Conservation (phyloP, 129 eudicot species). For the Centaurea solstitialis region DNA sequence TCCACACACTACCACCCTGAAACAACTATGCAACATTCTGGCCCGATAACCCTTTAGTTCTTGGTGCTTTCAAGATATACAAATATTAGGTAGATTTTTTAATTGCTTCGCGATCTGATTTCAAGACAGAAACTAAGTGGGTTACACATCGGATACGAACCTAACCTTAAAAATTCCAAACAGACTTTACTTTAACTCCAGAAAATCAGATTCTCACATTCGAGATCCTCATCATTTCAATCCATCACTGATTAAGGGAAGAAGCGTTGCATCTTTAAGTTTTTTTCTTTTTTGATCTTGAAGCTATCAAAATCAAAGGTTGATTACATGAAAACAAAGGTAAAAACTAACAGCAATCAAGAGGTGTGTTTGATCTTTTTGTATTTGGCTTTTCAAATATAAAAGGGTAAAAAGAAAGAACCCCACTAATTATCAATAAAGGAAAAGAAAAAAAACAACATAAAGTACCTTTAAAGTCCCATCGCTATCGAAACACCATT, state of each 20-base stretch:
- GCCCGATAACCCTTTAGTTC: too few species aligned
- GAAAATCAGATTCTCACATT: conserved; percentile 1
- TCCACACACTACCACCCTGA: background rate
- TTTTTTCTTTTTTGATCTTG: background rate
- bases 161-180: conserved; percentile 19
- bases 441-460: conserved; percentile 29
- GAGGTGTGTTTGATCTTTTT: conserved; percentile 19
- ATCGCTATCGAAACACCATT: conserved; percentile 27
- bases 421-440: conserved; percentile 26
- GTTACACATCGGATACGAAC: conserved; percentile 14
- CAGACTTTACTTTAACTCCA: background rate
- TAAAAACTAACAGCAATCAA: conserved; percentile 9
- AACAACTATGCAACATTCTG: background rate
- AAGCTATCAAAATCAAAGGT: background rate
- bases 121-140: conserved; percentile 16
- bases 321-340: conserved; percentile 14
- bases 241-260: conserved; percentile 6
- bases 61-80: background rate
- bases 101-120: conserved; percentile 9
- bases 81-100: background rate
- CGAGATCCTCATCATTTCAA: background rate
- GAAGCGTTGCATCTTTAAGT: background rate
- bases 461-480: conserved; percentile 33
- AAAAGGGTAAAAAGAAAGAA: conserved; percentile 16
- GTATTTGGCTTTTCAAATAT: background rate